Evolutionary conservation across 2,329 filamentous ascomycete genomes (phyloP), one percentile per base, ranked within the genome.

Genomic region (Parastagonospora avenae): DNA sequence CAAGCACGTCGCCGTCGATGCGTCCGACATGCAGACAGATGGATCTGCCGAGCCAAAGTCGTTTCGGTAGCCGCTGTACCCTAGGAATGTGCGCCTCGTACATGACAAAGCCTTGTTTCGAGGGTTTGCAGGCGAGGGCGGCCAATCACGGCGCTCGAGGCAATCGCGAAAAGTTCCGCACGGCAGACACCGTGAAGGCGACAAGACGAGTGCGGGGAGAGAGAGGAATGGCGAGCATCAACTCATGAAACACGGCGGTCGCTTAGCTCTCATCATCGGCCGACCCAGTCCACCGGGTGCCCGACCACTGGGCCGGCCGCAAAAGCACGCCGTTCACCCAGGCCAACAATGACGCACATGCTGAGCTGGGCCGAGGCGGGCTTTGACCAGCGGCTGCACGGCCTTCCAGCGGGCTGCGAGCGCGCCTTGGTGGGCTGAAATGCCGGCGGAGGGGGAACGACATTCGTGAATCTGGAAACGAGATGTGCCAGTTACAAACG

Each of bases 271-370:
- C 19, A 24, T 24, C 19, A 24, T 36, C 57, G 63, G 63, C 55
- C 40, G 58, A 59, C 62, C 66, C 66, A 54, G n/a, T 38, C 27
- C 30, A 36, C 43, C 51, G 66, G 59, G 48, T 51, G 37, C 40
- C n/a, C 40, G 48, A 56, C 63, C 59, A 52, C 46, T 42, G 39
- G 46, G 53, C 51, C 59, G 63, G 37, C 43, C 53, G 46, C 36
- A 33, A 44, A 50, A 42, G 40, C 19, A 24, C 19, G 19, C 19
- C 19, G 19, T 24, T 24, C 19, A 24, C 19, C 19, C 19, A 24
- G 19, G 5, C 19, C 19, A 24, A 24, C 19, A 24, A 24, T 24
- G 19, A 24, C 19, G 19, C 19, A 24, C 19, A 24, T 24, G 19
- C 19, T 24, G 19, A 24, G 19, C 19, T 24, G 19, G 19, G 19